phyloP scores from a whole-genome alignment of 1,139 yeast genomes.

The Candida pseudoviswanathii region DNA sequence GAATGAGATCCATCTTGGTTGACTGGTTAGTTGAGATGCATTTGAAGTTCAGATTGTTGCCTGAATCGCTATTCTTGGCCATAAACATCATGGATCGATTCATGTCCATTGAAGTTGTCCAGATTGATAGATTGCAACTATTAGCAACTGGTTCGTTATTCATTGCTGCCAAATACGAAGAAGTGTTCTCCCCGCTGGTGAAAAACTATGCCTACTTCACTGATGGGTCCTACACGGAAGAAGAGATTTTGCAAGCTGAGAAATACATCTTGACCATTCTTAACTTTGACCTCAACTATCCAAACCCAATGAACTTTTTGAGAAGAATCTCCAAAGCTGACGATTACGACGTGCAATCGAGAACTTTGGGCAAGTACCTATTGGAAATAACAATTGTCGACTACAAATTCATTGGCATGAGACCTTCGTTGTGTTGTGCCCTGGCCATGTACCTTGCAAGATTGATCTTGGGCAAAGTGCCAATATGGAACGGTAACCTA shows the following conservation, averaged over 20 bases:
- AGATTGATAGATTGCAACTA: constrained; percentile 81
- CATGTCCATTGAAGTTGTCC: constrained; percentile 77
- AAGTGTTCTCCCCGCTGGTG: constrained; percentile 88
- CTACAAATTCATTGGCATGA: constrained; percentile 73
- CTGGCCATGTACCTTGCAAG: constrained; percentile 91
- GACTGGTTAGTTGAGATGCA: constrained; percentile 97
- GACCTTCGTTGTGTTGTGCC: constrained; percentile 87
- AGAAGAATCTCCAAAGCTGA: constrained; percentile 95
- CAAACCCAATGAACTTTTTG: constrained; percentile 92
- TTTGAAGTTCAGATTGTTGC: constrained; percentile 78
- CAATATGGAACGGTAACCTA: constrained; percentile 80
- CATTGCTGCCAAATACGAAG: constrained; percentile 95
- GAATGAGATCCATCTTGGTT: constrained; percentile 85
- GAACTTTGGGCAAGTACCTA: constrained; percentile 89
- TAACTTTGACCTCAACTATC: constrained; percentile 80
- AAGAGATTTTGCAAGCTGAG: constrained; percentile 86
- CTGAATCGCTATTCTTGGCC: constrained; percentile 88
- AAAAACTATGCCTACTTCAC: constrained; percentile 87
- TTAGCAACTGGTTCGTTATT: constrained; percentile 89
- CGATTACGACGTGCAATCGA: constrained; percentile 87
- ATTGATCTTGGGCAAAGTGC: constrained; percentile 68
- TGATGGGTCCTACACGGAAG: constrained; percentile 81
- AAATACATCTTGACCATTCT: constrained; percentile 76
- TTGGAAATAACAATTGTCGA: constrained; percentile 83
- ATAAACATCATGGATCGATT: constrained; percentile 91